Conservation (phyloP, 1,139 yeast genomes). For the Nakaseomyces uthaithaninus region DNA sequence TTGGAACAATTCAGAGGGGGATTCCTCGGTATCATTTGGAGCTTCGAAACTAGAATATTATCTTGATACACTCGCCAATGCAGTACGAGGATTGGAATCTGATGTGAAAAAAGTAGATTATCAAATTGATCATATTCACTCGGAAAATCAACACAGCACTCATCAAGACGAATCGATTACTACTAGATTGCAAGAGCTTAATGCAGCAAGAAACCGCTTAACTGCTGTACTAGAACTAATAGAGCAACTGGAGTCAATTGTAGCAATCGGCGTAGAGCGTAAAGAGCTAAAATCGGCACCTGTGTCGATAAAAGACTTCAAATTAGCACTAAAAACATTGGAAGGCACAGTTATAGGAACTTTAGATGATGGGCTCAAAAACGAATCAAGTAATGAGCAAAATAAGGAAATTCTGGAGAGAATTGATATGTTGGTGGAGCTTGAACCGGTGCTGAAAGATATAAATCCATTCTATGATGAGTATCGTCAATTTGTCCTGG, state of each 20-base stretch:
- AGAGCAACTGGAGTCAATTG: slow-evolving; percentile 37
- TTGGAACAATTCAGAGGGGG: slow-evolving; percentile 12
- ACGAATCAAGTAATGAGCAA: slow-evolving; percentile 26
- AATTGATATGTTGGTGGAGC: slow-evolving; percentile 39
- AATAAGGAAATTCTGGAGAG: slow-evolving; percentile 34
- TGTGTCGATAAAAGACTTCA: slow-evolving; percentile 32
- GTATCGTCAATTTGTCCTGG: slow-evolving; percentile 40
- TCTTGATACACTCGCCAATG: slow-evolving; percentile 48
- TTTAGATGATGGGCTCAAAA: slow-evolving; percentile 27
- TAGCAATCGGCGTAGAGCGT: slow-evolving; percentile 15
- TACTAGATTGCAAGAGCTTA: slow-evolving; percentile 35
- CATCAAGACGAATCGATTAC: slow-evolving; percentile 17
- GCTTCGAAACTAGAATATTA: slow-evolving; percentile 54
- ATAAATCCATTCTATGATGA: slow-evolving; percentile 41
- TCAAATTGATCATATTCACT: slow-evolving; percentile 23
- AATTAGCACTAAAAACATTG: slow-evolving; percentile 36
- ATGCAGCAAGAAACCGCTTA: slow-evolving; percentile 40
- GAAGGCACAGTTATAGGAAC: slow-evolving; percentile 39
- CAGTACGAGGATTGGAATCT: slow-evolving; percentile 46
- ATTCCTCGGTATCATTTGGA: not conserved
- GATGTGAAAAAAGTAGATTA: slow-evolving; percentile 38
- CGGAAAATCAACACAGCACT: slow-evolving; percentile 16
- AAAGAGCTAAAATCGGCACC: slow-evolving; percentile 10
- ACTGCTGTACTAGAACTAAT: slow-evolving; percentile 40
- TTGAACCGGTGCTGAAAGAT: slow-evolving; percentile 46